A percentile compares a stretch with the other conserved stretches of the same genome.
Evolutionary conservation across 495 filamentous ascomycete genomes (phyloP).

Genomic region (Neurospora discreta): DNA sequence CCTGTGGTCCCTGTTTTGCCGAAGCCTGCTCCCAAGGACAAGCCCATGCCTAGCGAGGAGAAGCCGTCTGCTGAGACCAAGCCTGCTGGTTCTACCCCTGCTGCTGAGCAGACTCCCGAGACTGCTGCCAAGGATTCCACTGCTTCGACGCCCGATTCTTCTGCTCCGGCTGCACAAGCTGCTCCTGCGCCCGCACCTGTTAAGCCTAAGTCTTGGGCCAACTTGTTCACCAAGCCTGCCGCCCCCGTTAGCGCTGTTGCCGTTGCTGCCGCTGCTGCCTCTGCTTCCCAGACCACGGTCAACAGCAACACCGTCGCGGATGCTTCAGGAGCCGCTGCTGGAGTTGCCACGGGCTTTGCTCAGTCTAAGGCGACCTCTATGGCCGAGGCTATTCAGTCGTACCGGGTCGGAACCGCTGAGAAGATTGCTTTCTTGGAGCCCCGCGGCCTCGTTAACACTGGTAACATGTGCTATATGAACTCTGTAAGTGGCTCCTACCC

Average conservation of each 20-base stretch:
- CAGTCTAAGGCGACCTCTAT: slow-evolving; percentile 55
- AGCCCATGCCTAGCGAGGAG: slow-evolving; percentile 28
- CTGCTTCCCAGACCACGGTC: slow-evolving; percentile 14
- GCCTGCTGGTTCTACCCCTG: slow-evolving; percentile 15
- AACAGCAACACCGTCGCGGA: slow-evolving; percentile 8
- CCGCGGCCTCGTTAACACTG: slow-evolving; percentile 90
- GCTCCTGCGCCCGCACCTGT: slow-evolving; percentile 30
- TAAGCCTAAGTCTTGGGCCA: slow-evolving; percentile 67
- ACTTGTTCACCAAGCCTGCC: slow-evolving; percentile 51
- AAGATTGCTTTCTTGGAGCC: slow-evolving; percentile 83
- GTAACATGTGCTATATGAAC: slow-evolving; percentile 99
- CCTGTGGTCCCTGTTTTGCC: slow-evolving; percentile 58
- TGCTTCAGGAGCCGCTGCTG: slow-evolving; percentile 3
- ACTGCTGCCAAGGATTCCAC: slow-evolving; percentile 14
- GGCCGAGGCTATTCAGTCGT: slow-evolving; percentile 58
- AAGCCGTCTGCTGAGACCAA: slow-evolving; percentile 10
- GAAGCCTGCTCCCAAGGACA: slow-evolving; percentile 34
- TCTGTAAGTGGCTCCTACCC: slow-evolving; percentile 51
- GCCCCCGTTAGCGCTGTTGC: slow-evolving; percentile 18
- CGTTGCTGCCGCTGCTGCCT: slow-evolving; percentile 13
- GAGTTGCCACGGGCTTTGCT: slow-evolving; percentile 19
- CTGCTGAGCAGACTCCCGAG: slow-evolving; percentile 21
- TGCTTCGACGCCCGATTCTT: slow-evolving; percentile 5
- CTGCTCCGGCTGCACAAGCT: slow-evolving; percentile 20
- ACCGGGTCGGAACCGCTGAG: slow-evolving; percentile 47